Evolutionary conservation across 2,329 filamentous ascomycete genomes (phyloP).

Genomic region (Diaporthe amygdali): DNA sequence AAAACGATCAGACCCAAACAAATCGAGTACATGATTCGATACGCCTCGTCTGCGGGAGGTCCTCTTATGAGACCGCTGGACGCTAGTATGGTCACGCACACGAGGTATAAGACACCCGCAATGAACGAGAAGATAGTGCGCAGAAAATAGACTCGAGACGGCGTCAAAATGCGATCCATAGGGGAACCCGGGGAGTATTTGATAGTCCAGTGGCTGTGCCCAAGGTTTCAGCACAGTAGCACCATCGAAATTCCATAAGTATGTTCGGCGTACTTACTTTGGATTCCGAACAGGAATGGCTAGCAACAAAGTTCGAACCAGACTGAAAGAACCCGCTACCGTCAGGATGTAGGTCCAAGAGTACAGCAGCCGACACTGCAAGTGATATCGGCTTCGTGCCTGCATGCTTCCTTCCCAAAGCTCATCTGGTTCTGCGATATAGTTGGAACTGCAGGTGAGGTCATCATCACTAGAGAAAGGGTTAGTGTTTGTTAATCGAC

Average conservation of each 20-base stretch:
- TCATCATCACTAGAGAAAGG: neutral
- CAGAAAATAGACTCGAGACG: neutral
- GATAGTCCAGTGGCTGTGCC: neutral
- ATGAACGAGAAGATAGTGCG: neutral
- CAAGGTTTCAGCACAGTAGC: neutral
- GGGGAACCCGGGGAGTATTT: neutral
- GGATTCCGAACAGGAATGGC: neutral
- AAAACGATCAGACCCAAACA: neutral
- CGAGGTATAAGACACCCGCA: neutral
- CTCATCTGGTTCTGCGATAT: neutral
- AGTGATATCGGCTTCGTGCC: neutral
- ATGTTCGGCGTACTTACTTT: neutral
- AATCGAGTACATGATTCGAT: neutral
- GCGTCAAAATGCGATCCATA: neutral
- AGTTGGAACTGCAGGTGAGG: neutral
- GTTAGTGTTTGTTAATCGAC: neutral
- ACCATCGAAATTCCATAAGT: neutral
- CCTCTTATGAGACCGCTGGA: neutral
- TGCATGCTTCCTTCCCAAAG: neutral
- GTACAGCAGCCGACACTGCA: neutral
- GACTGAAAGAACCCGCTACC: neutral
- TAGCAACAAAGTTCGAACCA: neutral
- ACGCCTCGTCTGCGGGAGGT: neutral
- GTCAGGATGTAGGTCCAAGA: neutral
- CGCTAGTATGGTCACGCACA: neutral